Evolutionary conservation across 2,329 filamentous ascomycete species (phyloP).

Genomic region (Didymella pinodella): DNA sequence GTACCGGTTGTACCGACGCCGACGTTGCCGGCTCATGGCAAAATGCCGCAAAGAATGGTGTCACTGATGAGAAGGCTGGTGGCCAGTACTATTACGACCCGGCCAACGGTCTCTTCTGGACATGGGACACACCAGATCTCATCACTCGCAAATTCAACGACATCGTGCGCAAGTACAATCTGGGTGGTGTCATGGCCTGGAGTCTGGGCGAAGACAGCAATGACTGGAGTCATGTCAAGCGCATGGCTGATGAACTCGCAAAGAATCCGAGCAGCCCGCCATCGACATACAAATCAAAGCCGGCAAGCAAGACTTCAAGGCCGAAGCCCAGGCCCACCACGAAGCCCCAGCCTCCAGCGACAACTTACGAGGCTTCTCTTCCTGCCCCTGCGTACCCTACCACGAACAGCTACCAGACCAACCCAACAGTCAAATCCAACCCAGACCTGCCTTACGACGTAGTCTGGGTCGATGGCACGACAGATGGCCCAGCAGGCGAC

Average conservation of each 20-base stretch:
- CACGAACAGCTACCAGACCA: slow-evolving; percentile 1
- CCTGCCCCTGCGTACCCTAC: not conserved
- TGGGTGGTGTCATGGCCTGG: slow-evolving; percentile 80
- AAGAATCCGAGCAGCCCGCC: slow-evolving; percentile 5
- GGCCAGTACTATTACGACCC: slow-evolving; percentile 75
- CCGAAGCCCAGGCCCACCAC: not conserved
- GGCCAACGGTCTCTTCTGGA: slow-evolving; percentile 71
- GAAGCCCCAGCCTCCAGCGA: not conserved
- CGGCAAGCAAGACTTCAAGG: not conserved
- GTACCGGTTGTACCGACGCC: slow-evolving; percentile 54
- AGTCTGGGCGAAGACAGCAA: slow-evolving; percentile 72
- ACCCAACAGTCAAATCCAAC: slow-evolving; percentile 8
- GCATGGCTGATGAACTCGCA: slow-evolving; percentile 47
- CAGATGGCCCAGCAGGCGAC: slow-evolving; percentile 16
- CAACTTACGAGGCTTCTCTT: not conserved
- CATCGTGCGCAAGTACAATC: slow-evolving; percentile 62
- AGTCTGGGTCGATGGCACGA: slow-evolving; percentile 29
- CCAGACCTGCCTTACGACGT: slow-evolving; percentile 20
- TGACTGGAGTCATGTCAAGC: slow-evolving; percentile 53
- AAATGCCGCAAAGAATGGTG: slow-evolving; percentile 61
- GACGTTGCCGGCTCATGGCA: slow-evolving; percentile 66
- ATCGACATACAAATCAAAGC: not conserved
- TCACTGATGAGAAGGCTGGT: slow-evolving; percentile 65
- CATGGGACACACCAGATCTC: slow-evolving; percentile 71
- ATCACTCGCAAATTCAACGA: slow-evolving; percentile 69